Evolutionary conservation across 1,139 yeast species (phyloP), one percentile per base, ranked within the genome.

Genomic region (Zhuliangozyma blackwelliae): DNA sequence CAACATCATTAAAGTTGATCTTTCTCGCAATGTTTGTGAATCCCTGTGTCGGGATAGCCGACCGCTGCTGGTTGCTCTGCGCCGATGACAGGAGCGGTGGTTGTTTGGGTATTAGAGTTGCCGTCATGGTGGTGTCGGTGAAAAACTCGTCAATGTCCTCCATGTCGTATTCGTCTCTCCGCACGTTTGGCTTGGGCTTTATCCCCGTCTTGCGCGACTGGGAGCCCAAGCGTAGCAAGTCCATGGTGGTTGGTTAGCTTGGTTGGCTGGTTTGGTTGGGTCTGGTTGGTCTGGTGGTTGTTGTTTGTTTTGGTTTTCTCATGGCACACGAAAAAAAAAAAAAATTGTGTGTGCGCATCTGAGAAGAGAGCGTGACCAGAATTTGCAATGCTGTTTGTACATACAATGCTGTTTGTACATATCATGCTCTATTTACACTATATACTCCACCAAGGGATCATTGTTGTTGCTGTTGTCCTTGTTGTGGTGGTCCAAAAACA

Each of bases 131-230:
- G 29, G 72, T 71, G 48, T 62, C 69, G 16, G 54, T 57, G 40
- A 86, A 87, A 61, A 83, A 88, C 38, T 81, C 95, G 47, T 83
- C 85, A 29, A 87, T 59, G 49, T 82, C 85, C 52, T 88, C 96
- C 82, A 87, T 77, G 27, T 88, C 83, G 53, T 78, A 74, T 40
- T 75, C 75, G 56, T 85, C 94, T 47, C 77, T 73, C 26, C 65
- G 60, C 31, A 83, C 51, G 56, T 78, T 68, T 39, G 65, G 55
- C 36, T 64, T 68, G 3, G 79, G 78, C 40, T 63, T 64, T 16
- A 80, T 55, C 8, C 87, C 87, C 2, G 85, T 76, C 55, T 77
- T 79, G 16, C 86, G 66, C 34, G 84, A 72, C 55, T 63, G 68
- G 28, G 67, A 54, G 11, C 86, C 86, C 29, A 79, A 59, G 38